phyloP scores from a whole-genome alignment of 2,329 filamentous ascomycete genomes.

The Thyridium curvatum region DNA sequence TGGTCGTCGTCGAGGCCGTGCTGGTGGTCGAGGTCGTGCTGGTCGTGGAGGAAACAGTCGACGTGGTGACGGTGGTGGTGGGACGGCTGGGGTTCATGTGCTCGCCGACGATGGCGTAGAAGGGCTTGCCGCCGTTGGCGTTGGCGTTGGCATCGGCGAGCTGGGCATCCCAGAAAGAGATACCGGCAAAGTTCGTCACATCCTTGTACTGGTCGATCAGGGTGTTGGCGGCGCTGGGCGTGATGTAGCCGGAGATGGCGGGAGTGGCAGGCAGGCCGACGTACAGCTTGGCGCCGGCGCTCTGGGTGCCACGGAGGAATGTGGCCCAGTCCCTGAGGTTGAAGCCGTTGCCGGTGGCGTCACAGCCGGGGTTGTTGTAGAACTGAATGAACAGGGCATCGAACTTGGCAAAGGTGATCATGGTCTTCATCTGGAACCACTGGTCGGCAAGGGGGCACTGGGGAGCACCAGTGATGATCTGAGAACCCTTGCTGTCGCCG shows the following conservation, averaged over 20 bases:
- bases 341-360: constrained; percentile 22
- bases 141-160: constrained; percentile 10
- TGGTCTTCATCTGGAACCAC: constrained; percentile 34
- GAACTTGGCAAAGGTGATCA: constrained; percentile 30
- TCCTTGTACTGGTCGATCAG: constrained; percentile 17
- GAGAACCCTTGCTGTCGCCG: constrained; percentile 8
- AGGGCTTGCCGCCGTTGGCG: constrained; percentile 9
- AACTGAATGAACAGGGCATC: constrained; percentile 39
- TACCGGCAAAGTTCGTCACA: constrained; percentile 20
- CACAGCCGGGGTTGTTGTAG: constrained; percentile 39
- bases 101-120: constrained; percentile 16
- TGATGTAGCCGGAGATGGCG: constrained; percentile 18
- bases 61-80: constrained; percentile 4
- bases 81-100: constrained; percentile 6
- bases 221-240: constrained; percentile 7
- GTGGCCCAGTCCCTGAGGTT: constrained; percentile 29
- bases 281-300: constrained; percentile 27
- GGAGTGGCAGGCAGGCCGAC: constrained; percentile 25
- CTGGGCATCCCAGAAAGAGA: constrained; percentile 26
- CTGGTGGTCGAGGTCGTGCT: constrained; percentile 2
- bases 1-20: constrained; percentile 4
- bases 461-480: constrained; percentile 26
- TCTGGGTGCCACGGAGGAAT: constrained; percentile 21
- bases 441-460: constrained; percentile 31
- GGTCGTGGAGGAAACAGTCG: constrained; percentile 4